Base-by-base conservation (phyloP, 306 rosid species). In the Gynostemma pentaphyllum region DNA sequence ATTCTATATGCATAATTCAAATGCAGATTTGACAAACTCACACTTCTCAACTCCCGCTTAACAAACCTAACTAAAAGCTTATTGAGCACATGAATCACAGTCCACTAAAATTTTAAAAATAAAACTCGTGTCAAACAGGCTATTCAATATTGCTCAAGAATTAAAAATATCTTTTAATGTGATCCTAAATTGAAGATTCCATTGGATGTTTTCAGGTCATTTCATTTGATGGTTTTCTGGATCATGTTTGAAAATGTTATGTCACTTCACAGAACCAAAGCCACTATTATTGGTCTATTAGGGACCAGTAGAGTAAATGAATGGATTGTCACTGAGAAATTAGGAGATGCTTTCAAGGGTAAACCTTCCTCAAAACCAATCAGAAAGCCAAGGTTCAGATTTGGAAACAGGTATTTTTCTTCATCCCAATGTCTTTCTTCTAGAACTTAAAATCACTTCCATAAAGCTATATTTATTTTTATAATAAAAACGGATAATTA, bases 261-360 rank as follows among this genome's bases (percentile, higher is more conserved):
- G 97, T 76, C 97, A 15, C 74, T 87, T 5, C 96, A 87, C 78
- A 70, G 97, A 64, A 77, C 96, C 45, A 90, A 90, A 71, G 96
- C 91, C 24, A 90, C 97, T 9, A 64, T 87, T 59, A 87, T 87
- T 5, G 96, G 97, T 48, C 78, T 90, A 18, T 64, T 90, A 40
- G 95, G 83, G 76, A 48, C 79, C 9, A 81, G 76, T 62, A 52
- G 91, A 51, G 96, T 80, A 65, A 87, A 90, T 40, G 97, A 90
- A 64, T 90, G 96, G 96, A 72, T 90, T 55, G 96, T 90, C 49
- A 90, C 97, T 1, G 95, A 85, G 74, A 90, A 90, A 62, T 83
- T 87, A 46, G 97, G 97, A 68, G 90, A 81, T 70, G 80, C 81
- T 62, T 79, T 85, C 23, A 87, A 83, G 75, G 61, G 54, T 39